These are phyloP conservation scores for Chloropicon primus DNA, from an alignment of 139 green algal genomes.

Conservation along the genomic window DNA sequence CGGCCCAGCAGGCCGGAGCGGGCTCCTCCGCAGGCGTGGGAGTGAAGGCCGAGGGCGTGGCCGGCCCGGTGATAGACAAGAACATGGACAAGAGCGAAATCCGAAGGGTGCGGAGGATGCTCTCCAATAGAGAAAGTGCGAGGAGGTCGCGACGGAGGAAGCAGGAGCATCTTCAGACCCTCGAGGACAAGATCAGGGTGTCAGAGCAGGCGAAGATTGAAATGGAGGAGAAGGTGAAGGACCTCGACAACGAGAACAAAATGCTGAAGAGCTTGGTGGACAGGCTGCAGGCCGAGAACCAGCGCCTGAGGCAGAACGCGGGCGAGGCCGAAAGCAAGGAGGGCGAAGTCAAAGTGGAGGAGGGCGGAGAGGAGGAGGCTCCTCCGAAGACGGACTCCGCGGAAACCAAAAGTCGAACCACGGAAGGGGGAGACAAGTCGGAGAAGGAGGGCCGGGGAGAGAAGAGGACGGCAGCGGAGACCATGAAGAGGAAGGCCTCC, in stretches of 20 bases:
- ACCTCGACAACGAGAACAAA: background rate
- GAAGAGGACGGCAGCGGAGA: background rate
- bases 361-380: background rate
- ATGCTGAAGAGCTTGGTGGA: no score
- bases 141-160: slow-evolving; percentile 60
- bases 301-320: background rate
- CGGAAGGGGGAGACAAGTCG: background rate
- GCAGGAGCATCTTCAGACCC: slow-evolving; percentile 65
- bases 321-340: no score
- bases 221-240: background rate
- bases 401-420: background rate
- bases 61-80: background rate
- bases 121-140: slow-evolving; percentile 77
- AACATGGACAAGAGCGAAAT: slow-evolving; percentile 21
- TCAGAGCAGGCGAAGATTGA: background rate
- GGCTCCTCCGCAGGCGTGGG: background rate
- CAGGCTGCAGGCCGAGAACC: background rate
- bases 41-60: background rate
- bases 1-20: no score
- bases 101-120: slow-evolving; percentile 54
- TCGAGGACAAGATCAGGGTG: slow-evolving; percentile 48
- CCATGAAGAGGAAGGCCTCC: background rate
- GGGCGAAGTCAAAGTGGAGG: no score
- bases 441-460: background rate
- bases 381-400: background rate